Conservation (phyloP, 805 yeast species). For the Suhomyces sp. region DNA sequence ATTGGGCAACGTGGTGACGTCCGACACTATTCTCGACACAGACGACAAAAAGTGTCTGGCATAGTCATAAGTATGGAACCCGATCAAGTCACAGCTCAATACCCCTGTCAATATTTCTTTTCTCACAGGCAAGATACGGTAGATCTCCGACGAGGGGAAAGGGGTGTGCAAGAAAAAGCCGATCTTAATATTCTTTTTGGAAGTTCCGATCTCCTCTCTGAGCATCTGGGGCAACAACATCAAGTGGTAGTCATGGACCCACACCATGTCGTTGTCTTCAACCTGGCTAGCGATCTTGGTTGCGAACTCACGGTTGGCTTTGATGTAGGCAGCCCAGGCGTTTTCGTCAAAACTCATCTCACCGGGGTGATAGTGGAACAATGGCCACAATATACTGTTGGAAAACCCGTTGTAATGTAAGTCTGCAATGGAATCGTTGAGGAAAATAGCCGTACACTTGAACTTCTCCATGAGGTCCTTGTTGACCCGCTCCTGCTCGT, state of each 20-base stretch:
- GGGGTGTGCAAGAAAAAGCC: conserved; percentile 98
- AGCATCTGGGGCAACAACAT: conserved; percentile 93
- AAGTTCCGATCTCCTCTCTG: conserved; percentile 53
- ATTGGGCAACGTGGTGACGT: conserved; percentile 82
- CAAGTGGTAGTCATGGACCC: conserved; percentile 98
- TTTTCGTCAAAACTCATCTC: conserved; percentile 97
- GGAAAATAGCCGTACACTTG: conserved; percentile 85
- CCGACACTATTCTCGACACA: conserved; percentile 71
- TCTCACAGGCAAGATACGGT: conserved; percentile 93
- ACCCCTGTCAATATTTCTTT: conserved; percentile 90
- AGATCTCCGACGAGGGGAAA: conserved; percentile 95
- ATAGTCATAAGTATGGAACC: conserved; percentile 98
- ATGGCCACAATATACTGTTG: conserved; percentile 94
- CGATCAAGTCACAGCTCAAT: conserved; percentile 88
- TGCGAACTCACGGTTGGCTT: conserved; percentile 85
- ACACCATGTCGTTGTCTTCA: conserved; percentile 80
- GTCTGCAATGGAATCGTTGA: conserved; percentile 88
- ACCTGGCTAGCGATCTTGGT: conserved; percentile 64
- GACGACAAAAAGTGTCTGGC: conserved; percentile 93
- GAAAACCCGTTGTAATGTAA: conserved; percentile 95
- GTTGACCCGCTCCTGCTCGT: conserved; percentile 67
- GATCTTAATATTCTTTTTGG: conserved; percentile 58
- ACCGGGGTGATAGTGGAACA: conserved; percentile 98
- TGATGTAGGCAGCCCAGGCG: conserved; percentile 97
- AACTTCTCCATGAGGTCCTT: conserved; percentile 71